Evolutionary conservation across 2,329 filamentous ascomycete species (phyloP).

Genomic region (Colletotrichum plurivorum): DNA sequence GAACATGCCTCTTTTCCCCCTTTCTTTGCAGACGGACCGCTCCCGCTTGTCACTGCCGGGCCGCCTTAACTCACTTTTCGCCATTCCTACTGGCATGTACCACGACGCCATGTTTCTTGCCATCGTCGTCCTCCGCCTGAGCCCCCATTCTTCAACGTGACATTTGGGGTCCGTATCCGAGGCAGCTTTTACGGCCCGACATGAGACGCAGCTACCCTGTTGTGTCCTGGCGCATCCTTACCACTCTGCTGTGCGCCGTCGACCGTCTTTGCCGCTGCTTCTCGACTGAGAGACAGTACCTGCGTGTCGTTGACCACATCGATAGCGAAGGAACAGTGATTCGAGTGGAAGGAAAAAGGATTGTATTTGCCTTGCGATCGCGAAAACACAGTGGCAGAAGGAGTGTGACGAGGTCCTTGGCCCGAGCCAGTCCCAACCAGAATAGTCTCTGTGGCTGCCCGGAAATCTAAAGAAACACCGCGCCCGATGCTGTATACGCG

Average conservation of each 20-base stretch:
- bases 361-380: slow-evolving; percentile 23
- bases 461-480: slow-evolving; percentile 26
- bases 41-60: slow-evolving; percentile 33
- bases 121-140: slow-evolving; percentile 1
- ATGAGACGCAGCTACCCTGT: slow-evolving; percentile 10
- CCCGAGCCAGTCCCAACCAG: background rate
- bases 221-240: background rate
- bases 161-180: slow-evolving; percentile 18
- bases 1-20: slow-evolving; percentile 4
- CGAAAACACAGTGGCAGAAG: slow-evolving; percentile 13
- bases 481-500: slow-evolving; percentile 12
- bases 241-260: no score
- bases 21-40: slow-evolving; percentile 21
- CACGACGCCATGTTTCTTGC: slow-evolving; percentile 14
- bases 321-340: background rate
- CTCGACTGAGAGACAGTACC: no score
- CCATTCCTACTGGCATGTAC: slow-evolving; percentile 14
- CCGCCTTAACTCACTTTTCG: slow-evolving; percentile 9
- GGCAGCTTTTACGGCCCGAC: slow-evolving; percentile 15
- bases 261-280: no score
- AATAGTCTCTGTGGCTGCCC: slow-evolving; percentile 4
- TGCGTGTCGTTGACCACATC: no score
- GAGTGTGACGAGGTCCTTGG: background rate
- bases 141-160: slow-evolving; percentile 30
- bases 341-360: slow-evolving; percentile 8